phyloP scores from a whole-genome alignment of 208 protist species.

The Phytomonas sp. region DNA sequence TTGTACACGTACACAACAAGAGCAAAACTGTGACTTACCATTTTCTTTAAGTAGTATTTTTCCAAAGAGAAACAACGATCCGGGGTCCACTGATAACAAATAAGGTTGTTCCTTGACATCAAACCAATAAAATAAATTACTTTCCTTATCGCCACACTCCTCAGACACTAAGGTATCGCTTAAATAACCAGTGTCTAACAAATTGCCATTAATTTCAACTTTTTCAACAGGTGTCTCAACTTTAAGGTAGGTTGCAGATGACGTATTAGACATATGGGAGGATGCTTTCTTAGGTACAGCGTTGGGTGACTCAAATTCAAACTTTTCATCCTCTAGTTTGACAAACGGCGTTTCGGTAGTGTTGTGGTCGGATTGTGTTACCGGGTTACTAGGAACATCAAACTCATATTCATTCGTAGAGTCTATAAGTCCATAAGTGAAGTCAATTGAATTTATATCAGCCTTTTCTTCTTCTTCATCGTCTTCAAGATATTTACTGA shows the following conservation, averaged over 20 bases:
- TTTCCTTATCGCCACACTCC: not conserved
- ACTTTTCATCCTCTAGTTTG: conserved; percentile 17
- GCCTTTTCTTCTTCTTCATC: conserved; percentile 29
- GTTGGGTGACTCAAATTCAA: conserved; percentile 9
- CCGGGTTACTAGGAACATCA: not conserved
- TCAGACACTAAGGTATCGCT: not conserved
- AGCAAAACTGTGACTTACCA: conserved; percentile 27
- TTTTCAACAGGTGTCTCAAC: not conserved
- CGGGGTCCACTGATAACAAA: conserved; percentile 51
- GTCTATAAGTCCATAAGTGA: conserved; percentile 16
- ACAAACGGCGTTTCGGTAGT: not conserved
- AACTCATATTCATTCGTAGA: not conserved
- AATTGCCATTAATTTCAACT: not conserved
- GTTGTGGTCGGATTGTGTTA: not conserved
- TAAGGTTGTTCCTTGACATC: conserved; percentile 83
- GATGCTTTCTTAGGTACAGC: not conserved
- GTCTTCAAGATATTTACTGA: conserved; percentile 15
- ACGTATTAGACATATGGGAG: not conserved
- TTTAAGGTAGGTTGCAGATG: not conserved
- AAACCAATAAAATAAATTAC: conserved; percentile 71
- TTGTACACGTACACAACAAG: conserved; percentile 80
- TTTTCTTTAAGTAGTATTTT: conserved; percentile 42
- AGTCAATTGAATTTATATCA: conserved; percentile 27
- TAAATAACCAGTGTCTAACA: not conserved
- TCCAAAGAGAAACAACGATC: conserved; percentile 88